These are phyloP conservation scores for Mortierella alpina DNA, from an alignment of 192 early-diverging fungal genomes.

Conservation along the genomic window DNA sequence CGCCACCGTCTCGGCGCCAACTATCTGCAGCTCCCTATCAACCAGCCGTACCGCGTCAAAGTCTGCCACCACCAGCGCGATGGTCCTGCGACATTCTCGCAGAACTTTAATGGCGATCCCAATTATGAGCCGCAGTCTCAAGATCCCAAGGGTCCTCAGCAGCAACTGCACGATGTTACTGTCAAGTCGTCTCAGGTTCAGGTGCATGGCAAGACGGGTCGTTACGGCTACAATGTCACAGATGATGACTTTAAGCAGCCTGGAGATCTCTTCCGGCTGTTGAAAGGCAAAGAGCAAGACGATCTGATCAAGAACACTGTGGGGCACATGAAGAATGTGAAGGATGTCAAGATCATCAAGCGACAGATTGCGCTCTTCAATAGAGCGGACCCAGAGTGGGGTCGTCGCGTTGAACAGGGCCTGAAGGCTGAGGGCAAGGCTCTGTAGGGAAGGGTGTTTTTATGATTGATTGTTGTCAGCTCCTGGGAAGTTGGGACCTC, in stretches of 20 bases:
- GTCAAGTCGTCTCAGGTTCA: constrained; percentile 62
- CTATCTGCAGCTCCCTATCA: constrained; percentile 86
- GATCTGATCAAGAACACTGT: constrained; percentile 73
- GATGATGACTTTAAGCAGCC: constrained; percentile 79
- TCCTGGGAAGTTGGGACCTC: too few relatives aligned
- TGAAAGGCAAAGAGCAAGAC: constrained; percentile 70
- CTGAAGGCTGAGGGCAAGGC: constrained; percentile 26
- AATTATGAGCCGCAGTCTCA: constrained; percentile 82
- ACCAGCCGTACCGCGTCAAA: constrained; percentile 69
- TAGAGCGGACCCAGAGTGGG: constrained; percentile 81
- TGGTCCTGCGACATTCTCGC: constrained; percentile 67
- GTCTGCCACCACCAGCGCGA: constrained; percentile 82
- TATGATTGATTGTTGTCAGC: background rate
- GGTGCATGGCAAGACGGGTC: constrained; percentile 66
- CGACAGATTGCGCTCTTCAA: constrained; percentile 78
- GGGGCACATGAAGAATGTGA: constrained; percentile 68
- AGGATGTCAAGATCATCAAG: constrained; percentile 69
- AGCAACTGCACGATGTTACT: constrained; percentile 67
- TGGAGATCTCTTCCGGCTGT: constrained; percentile 72
- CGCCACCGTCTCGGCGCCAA: constrained; percentile 86
- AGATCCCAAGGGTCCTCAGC: constrained; percentile 59
- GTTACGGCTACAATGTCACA: constrained; percentile 64
- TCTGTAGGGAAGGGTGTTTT: background rate
- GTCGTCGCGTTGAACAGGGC: constrained; percentile 71
- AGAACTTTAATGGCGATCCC: constrained; percentile 72